These are phyloP conservation scores for Wallacemonas sp. DNA, from an alignment of 208 protist species.

Conservation along the genomic window DNA sequence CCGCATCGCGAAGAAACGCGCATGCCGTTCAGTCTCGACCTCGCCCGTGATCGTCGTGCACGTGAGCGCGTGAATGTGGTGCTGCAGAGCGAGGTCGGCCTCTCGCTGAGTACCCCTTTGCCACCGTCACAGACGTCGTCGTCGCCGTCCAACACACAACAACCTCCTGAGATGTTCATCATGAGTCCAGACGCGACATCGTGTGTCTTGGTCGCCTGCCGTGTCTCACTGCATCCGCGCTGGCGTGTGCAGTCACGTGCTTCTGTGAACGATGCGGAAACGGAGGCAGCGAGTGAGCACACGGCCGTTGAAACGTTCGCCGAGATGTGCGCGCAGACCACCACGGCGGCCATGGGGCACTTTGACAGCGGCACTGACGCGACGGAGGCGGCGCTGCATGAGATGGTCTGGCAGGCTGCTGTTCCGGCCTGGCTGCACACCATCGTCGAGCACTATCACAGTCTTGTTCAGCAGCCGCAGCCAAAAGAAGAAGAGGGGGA, in stretches of 20 bases:
- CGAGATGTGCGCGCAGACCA: constrained; percentile 7
- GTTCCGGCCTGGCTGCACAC: constrained; percentile 51
- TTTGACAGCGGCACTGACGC: constrained; percentile 34
- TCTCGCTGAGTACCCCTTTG: constrained; percentile 22
- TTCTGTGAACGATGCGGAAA: neutral
- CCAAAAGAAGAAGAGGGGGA: constrained; percentile 4
- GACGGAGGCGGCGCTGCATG: constrained; percentile 20
- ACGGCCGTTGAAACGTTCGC: constrained; percentile 1
- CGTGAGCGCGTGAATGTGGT: constrained; percentile 29
- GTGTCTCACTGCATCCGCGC: constrained; percentile 36
- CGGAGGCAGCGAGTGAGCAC: neutral
- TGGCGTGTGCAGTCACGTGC: neutral
- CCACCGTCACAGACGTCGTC: neutral
- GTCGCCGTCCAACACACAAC: neutral
- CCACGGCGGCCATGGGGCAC: constrained; percentile 46
- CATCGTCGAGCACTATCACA: constrained; percentile 9
- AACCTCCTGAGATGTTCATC: constrained; percentile 19
- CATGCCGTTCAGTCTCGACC: constrained; percentile 11
- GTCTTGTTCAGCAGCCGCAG: neutral
- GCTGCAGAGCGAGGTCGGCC: constrained; percentile 39
- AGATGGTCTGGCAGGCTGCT: constrained; percentile 42
- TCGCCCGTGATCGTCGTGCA: neutral
- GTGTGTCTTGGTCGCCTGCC: constrained; percentile 58
- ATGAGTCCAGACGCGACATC: constrained; percentile 61
- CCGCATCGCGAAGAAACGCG: neutral